Percentiles rank a stretch among this genome's conserved stretches.
These are phyloP conservation scores for Phyllosticta capitalensis DNA, from an alignment of 2,329 filamentous ascomycete genomes.

Conservation along the genomic window DNA sequence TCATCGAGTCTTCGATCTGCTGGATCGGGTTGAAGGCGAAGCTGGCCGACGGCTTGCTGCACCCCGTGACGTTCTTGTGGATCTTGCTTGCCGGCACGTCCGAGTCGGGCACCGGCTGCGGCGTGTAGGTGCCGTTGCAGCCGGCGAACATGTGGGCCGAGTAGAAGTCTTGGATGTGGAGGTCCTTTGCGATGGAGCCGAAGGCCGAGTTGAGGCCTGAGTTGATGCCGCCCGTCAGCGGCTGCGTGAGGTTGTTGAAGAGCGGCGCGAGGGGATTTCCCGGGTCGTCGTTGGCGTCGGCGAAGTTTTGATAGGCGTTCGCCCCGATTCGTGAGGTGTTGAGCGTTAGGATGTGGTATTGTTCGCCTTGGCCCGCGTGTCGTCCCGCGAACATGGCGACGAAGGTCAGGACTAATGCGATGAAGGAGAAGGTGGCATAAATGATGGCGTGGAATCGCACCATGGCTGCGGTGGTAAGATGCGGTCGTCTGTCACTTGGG, in stretches of 20 bases:
- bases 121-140: conserved; percentile 44
- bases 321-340: conserved; percentile 48
- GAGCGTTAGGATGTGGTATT: conserved; percentile 48
- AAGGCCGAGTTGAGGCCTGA: conserved; percentile 14
- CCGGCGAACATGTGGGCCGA: conserved; percentile 51
- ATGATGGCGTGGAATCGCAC: conserved; percentile 40
- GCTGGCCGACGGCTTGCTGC: conserved; percentile 44
- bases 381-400: conserved; percentile 53
- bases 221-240: conserved; percentile 28
- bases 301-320: conserved; percentile 14
- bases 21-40: conserved; percentile 49
- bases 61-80: conserved; percentile 43
- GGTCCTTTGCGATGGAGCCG: conserved; percentile 34
- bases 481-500: neutral
- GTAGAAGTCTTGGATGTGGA: conserved; percentile 53
- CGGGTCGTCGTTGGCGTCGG: conserved; percentile 10
- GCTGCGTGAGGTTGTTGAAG: conserved; percentile 23
- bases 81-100: conserved; percentile 33
- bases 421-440: conserved; percentile 42
- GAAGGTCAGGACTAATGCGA: conserved; percentile 49
- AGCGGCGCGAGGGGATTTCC: conserved; percentile 9
- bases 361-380: conserved; percentile 37
- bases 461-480: conserved; percentile 33
- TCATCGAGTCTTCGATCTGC: conserved; percentile 41
- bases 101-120: conserved; percentile 32